These are phyloP conservation scores for Fraxinus anomala DNA, from an alignment of 257 asterid species.

Conservation along the genomic window DNA sequence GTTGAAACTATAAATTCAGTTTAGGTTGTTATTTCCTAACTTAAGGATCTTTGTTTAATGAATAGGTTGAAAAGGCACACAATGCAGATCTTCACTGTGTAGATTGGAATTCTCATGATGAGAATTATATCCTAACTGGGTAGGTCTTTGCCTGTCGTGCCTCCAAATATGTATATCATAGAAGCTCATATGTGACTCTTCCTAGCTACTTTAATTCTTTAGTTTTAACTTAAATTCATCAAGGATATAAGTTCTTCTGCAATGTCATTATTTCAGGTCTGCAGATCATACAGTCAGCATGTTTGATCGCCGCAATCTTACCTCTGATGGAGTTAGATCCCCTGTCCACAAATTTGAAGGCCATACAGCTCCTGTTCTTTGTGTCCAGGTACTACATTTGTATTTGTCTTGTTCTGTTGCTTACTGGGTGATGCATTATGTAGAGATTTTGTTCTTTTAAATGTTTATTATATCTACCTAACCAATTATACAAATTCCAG, in stretches of 20 bases:
- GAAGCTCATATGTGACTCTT: not conserved
- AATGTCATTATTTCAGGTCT: slow-evolving; percentile 54
- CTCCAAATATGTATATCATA: slow-evolving; percentile 3
- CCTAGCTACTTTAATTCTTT: slow-evolving; percentile 7
- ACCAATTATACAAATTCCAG: not conserved
- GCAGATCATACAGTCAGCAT: slow-evolving; percentile 86
- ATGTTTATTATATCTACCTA: not conserved
- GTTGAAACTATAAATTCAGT: slow-evolving; percentile 14
- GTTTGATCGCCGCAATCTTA: slow-evolving; percentile 90
- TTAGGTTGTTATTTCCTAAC: slow-evolving; percentile 25
- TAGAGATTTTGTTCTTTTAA: slow-evolving; percentile 16
- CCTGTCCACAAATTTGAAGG: slow-evolving; percentile 82
- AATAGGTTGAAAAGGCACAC: slow-evolving; percentile 95
- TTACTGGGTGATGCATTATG: slow-evolving; percentile 27
- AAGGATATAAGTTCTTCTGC: slow-evolving; percentile 18
- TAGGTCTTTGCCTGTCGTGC: slow-evolving; percentile 27
- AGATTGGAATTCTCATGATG: slow-evolving; percentile 94
- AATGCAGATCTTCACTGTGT: slow-evolving; percentile 97
- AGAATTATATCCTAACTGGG: slow-evolving; percentile 91
- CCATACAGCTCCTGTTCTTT: slow-evolving; percentile 84
- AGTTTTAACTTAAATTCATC: slow-evolving; percentile 23
- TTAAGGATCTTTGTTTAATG: slow-evolving; percentile 24
- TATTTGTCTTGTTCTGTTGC: slow-evolving; percentile 21
- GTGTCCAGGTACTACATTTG: slow-evolving; percentile 77
- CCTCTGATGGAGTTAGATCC: slow-evolving; percentile 66